These are phyloP conservation scores for Tripterygium wilfordii DNA, from an alignment of 177 flowering plant species.

Conservation along the genomic window DNA sequence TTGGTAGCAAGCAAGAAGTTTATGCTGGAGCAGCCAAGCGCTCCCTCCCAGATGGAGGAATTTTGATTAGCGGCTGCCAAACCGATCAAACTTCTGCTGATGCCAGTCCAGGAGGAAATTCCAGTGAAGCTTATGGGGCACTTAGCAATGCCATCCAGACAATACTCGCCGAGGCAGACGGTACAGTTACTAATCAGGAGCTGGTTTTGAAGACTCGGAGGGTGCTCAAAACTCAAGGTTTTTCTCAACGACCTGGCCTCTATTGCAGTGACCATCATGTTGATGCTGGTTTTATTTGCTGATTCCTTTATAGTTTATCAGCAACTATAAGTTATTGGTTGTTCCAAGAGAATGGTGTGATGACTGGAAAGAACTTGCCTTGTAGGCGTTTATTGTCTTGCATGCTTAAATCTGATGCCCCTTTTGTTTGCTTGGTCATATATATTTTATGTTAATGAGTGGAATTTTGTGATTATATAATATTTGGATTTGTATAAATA, in stretches of 20 bases:
- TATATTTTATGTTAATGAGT: no score
- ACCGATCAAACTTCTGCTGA: conserved; percentile 90
- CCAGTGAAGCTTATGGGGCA: conserved; percentile 81
- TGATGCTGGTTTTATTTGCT: conserved; percentile 64
- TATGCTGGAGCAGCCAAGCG: conserved; percentile 66
- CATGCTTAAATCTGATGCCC: no score
- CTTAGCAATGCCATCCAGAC: conserved; percentile 93
- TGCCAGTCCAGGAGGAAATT: conserved; percentile 60
- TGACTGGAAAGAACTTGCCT: no score
- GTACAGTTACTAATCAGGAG: conserved; percentile 48
- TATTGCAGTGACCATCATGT: conserved; percentile 69
- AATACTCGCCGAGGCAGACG: conserved; percentile 54
- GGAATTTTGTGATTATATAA: no score
- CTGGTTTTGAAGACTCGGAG: conserved; percentile 67
- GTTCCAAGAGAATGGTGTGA: no score
- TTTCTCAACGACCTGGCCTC: conserved; percentile 81
- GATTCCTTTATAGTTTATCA: conserved; percentile 1
- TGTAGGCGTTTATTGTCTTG: neutral
- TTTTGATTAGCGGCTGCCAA: conserved; percentile 90
- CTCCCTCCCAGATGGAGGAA: conserved; percentile 63
- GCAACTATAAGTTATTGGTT: no score
- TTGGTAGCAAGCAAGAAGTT: conserved; percentile 61
- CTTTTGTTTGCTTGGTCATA: no score
- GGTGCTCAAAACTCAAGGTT: conserved; percentile 70
- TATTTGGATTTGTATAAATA: neutral